Base-by-base conservation (phyloP, 2,329 filamentous ascomycete species). In the Fusarium anthophilum region DNA sequence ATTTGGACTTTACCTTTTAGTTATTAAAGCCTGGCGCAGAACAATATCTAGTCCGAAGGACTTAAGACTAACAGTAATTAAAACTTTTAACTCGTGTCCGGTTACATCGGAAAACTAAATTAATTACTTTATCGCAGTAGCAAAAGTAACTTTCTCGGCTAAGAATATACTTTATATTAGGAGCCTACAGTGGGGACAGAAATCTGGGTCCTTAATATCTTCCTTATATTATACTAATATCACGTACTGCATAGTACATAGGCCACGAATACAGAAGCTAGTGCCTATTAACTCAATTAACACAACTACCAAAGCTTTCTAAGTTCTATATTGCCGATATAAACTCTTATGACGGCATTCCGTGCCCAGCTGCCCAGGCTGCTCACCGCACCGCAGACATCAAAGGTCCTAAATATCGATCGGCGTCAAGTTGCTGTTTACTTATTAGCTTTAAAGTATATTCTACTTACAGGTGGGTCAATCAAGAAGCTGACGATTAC, bases 341-440 rank as follows among this genome's bases (percentile, higher is more conserved):
- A 28, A 20, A 14, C 18, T 47, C 44, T 26, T 13, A 14, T 1
- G 4, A 44, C 2, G 10, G 22, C 1, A 0, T 2, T 24, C 6
- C 18, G 15, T 44, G 6, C n/a, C 15, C 22, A 15, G 22, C n/a
- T 44, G 41, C n/a, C n/a, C 4, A 20, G 6, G 8, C 24, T 20
- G 17, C 43, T 45, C 17, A 45, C 11, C 43, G 43, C 15, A 32
- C 14, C 6, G 6, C 47, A 50, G 15, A 32, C 28, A 30, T 13
- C 5, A 3, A 22, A 18, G 22, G 15, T 9, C 4, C 10, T 12
- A 32, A 32, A 50, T 32, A 18, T 32, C 3, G 3, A n/a, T 50
- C 28, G 15, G 8, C 47, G 8, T 32, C 11, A 13, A 18, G 15
- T 10, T 50, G 15, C 47, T n/a, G 28, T 18, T 18, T 50, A 13